Evolutionary conservation across 768 basidiomycete genomes (phyloP).

Genomic region (Russula sp.): DNA sequence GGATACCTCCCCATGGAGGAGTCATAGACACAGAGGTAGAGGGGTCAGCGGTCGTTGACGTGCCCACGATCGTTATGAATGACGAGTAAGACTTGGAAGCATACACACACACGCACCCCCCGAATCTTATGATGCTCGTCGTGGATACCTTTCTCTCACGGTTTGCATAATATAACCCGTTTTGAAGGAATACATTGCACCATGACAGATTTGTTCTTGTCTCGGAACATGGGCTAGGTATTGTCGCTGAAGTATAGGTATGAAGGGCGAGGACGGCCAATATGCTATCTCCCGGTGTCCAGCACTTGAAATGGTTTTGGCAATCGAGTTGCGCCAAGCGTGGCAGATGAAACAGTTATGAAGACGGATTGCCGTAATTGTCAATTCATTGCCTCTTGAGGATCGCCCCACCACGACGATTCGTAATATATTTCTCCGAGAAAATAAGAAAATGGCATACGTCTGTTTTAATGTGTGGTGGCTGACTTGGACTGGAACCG

Average conservation of each 20-base stretch:
- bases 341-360: too few species aligned
- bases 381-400: too few species aligned
- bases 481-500: too few species aligned
- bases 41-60: background rate
- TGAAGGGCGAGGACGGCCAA: background rate
- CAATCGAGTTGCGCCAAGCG: background rate
- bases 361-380: too few species aligned
- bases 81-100: background rate
- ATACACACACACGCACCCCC: too few species aligned
- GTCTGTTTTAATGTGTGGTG: too few species aligned
- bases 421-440: too few species aligned
- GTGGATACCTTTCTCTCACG: background rate
- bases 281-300: background rate
- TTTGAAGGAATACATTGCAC: background rate
- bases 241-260: background rate
- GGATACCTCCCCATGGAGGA: conserved; percentile 35
- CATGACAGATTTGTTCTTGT: background rate
- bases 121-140: background rate
- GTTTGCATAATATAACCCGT: background rate
- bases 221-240: background rate
- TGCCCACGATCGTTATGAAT: background rate
- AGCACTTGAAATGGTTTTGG: background rate
- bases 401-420: too few species aligned
- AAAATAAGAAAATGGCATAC: too few species aligned
- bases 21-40: background rate